Conservation (phyloP, 257 asterid species). For the Lycium barbarum region DNA sequence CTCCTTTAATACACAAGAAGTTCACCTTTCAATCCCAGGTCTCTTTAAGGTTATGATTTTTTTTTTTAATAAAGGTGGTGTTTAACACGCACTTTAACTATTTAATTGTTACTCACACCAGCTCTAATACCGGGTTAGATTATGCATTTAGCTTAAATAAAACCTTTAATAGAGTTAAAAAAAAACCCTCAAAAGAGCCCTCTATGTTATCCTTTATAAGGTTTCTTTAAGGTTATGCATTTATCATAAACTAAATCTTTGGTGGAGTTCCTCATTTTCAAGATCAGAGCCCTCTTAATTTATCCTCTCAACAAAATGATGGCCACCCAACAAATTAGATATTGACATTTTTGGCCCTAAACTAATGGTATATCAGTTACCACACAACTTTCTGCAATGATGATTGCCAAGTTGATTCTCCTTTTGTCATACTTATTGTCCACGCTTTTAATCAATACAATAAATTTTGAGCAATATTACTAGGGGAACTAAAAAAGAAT, state of each 20-base stretch:
- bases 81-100: neutral
- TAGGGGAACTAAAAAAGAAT: neutral
- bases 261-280: neutral
- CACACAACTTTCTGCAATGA: neutral
- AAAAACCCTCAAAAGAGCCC: too few relatives aligned
- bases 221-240: neutral
- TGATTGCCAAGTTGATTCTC: neutral
- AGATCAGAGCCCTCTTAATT: neutral
- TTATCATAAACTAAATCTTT: too few relatives aligned
- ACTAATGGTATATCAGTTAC: neutral
- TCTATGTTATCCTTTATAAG: neutral
- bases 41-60: neutral
- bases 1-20: slow-evolving; percentile 8
- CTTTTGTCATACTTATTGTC: neutral
- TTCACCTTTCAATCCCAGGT: neutral
- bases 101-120: too few relatives aligned
- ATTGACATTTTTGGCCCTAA: neutral
- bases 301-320: slow-evolving; percentile 1
- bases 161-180: too few relatives aligned
- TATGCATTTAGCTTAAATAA: too few relatives aligned
- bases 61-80: neutral
- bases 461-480: neutral
- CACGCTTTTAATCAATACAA: neutral
- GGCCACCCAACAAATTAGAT: neutral
- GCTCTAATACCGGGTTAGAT: too few relatives aligned